Evolutionary conservation across 2,329 filamentous ascomycete genomes (phyloP).

Genomic region (Phaeosphaeriaceae sp.): DNA sequence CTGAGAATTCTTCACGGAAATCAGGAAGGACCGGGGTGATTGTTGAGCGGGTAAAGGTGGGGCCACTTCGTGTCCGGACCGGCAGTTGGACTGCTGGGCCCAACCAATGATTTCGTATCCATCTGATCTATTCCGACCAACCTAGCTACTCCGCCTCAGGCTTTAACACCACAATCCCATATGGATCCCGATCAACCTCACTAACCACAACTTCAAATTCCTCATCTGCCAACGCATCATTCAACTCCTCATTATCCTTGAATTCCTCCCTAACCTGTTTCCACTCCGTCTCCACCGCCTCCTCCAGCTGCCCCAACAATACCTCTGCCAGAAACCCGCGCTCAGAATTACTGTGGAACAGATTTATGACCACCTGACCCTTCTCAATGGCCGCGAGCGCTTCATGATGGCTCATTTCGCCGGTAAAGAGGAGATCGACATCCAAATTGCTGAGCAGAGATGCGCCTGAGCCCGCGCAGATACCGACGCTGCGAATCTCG

Average conservation of each 20-base stretch:
- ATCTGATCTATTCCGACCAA: constrained; percentile 12
- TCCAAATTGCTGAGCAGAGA: constrained; percentile 72
- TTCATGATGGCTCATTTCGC: constrained; percentile 93
- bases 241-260: constrained; percentile 45
- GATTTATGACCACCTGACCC: constrained; percentile 79
- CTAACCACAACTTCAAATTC: constrained; percentile 75
- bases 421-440: constrained; percentile 86
- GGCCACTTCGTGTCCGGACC: neutral
- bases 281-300: constrained; percentile 65
- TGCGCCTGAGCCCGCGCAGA: constrained; percentile 89
- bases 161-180: constrained; percentile 65
- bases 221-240: constrained; percentile 60
- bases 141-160: constrained; percentile 22
- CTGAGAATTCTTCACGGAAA: too few species aligned
- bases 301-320: constrained; percentile 70
- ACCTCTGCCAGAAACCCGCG: constrained; percentile 78
- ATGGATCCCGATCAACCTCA: constrained; percentile 84
- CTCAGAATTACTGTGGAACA: constrained; percentile 95
- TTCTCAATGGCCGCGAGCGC: constrained; percentile 85
- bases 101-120: too few species aligned
- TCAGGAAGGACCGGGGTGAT: neutral
- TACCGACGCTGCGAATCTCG: constrained; percentile 73
- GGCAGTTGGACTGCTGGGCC: neutral
- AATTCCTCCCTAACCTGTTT: constrained; percentile 54
- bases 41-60: neutral